Percentiles rank a stretch among this genome's conserved stretches.
phyloP scores from a whole-genome alignment of 78 protist species.

The Dictyostelium discoideum region dicty_2.7 NC_007091.3:4028501-4029000 shows the following conservation, averaged over 20 bases:
- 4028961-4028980: conserved; percentile 21
- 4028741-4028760: neutral
- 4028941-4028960: conserved; percentile 38
- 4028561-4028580: neutral
- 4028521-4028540: neutral
- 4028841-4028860: conserved; percentile 54
- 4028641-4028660: neutral
- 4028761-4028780: neutral
- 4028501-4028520: neutral
- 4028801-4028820: conserved; percentile 36
- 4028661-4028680: neutral
- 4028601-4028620: too few species aligned
- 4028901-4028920: conserved; percentile 49
- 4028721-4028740: neutral
- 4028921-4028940: conserved; percentile 36
- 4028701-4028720: neutral
- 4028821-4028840: conserved; percentile 60
- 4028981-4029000: conserved; percentile 56
- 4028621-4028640: neutral
- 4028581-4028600: neutral
- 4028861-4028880: conserved; percentile 65
- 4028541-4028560: neutral
- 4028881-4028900: conserved; percentile 23
- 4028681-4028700: neutral
- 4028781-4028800: neutral